Conservation (phyloP, 2,329 filamentous ascomycete genomes). For the Calonectria henricotiae region DNA sequence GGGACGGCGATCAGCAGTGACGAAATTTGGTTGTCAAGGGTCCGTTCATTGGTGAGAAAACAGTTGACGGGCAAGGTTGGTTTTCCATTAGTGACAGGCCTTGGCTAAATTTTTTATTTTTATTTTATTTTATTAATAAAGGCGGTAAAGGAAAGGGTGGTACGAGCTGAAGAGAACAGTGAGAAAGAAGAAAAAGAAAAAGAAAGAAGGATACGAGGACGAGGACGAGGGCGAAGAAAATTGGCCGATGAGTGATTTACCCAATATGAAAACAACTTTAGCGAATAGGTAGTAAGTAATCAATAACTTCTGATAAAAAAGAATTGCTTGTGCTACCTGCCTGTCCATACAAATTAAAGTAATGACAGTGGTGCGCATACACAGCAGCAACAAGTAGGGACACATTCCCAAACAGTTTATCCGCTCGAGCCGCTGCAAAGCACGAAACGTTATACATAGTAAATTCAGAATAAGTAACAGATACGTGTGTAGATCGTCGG, state of each 20-base stretch:
- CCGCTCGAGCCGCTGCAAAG: conserved; percentile 17
- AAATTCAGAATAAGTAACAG: conserved; percentile 2
- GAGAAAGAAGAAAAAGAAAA: not conserved
- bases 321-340: not conserved
- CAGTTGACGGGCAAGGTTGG: not conserved
- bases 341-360: not conserved
- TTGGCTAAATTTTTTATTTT: not conserved
- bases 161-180: not conserved
- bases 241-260: not conserved
- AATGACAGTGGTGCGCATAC: not conserved
- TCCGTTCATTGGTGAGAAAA: conserved; percentile 5
- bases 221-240: not conserved
- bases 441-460: conserved; percentile 9
- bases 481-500: conserved; percentile 17
- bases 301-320: not conserved
- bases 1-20: conserved; percentile 24
- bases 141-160: not conserved
- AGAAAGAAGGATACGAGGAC: not conserved
- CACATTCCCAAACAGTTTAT: not conserved
- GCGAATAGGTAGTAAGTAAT: not conserved
- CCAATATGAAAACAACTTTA: conserved; percentile 14
- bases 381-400: not conserved
- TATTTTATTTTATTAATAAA: not conserved
- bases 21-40: conserved; percentile 2
- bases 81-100: not conserved